A percentile compares a stretch with the other conserved stretches of the same genome.
Conservation (phyloP, 345 rosid species). For the Isatis tinctoria region DNA sequence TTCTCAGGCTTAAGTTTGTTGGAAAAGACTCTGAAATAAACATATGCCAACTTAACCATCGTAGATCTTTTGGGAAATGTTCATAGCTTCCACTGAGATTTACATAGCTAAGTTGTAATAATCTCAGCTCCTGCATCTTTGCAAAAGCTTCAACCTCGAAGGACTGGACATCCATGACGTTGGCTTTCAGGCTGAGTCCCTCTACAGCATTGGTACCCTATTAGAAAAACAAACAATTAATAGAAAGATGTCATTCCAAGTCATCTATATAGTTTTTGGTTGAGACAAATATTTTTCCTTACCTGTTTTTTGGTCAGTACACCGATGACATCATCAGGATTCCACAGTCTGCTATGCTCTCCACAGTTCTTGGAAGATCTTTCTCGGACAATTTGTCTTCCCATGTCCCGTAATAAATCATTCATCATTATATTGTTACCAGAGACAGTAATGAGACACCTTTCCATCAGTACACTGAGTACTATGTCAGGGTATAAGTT, state of each 20-base stretch:
- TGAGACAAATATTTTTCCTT: neutral
- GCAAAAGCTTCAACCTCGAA: neutral
- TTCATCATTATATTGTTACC: constrained; percentile 27
- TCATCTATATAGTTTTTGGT: no score
- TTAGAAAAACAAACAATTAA: neutral
- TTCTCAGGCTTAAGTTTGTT: neutral
- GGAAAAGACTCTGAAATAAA: neutral
- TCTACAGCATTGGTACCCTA: no score
- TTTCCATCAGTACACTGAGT: neutral
- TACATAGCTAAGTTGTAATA: neutral
- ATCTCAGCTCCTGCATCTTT: neutral
- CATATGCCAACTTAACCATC: neutral
- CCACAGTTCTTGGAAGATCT: constrained; percentile 7
- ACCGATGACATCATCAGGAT: constrained; percentile 7
- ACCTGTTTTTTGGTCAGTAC: constrained; percentile 10
- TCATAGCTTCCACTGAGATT: neutral
- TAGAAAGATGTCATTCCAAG: no score
- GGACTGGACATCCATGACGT: neutral
- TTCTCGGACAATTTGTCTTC: constrained; percentile 19
- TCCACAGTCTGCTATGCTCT: constrained; percentile 22
- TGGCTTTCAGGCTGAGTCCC: neutral
- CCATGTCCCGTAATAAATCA: constrained; percentile 30
- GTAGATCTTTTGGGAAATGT: neutral
- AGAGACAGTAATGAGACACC: neutral
- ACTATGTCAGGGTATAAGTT: neutral